A percentile compares a stretch with the other conserved stretches of the same genome.
These are phyloP conservation scores for Raddia distichophylla DNA, from an alignment of 176 grass and related monocot genomes.

Conservation along the genomic window DNA sequence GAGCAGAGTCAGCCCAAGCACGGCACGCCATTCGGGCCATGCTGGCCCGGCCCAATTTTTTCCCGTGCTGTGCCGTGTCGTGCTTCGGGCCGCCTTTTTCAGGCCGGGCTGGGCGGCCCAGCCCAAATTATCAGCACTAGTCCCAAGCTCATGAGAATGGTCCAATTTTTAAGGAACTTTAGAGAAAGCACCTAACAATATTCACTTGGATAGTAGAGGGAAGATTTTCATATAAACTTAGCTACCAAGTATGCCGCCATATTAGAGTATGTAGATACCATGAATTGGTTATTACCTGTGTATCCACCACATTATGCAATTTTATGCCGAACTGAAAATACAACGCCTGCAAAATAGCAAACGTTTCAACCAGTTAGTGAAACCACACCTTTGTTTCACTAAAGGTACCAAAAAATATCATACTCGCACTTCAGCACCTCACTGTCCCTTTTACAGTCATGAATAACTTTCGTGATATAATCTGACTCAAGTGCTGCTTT, in stretches of 20 bases:
- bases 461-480: conserved; percentile 89
- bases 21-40: too few relatives aligned
- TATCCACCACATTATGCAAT: conserved; percentile 95
- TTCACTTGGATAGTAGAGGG: background rate
- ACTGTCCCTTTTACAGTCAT: conserved; percentile 98
- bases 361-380: conserved; percentile 22
- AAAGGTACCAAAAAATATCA: conserved; percentile 13
- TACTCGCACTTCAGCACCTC: conserved; percentile 59
- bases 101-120: too few relatives aligned
- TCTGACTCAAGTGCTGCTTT: conserved; percentile 88
- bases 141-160: conserved; percentile 30
- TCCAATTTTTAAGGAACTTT: conserved; percentile 1
- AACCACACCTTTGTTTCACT: background rate
- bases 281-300: conserved; percentile 70
- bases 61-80: too few relatives aligned
- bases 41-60: too few relatives aligned
- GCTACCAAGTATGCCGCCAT: background rate
- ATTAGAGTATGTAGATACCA: conserved; percentile 1
- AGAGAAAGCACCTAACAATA: conserved; percentile 8
- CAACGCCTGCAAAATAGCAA: conserved; percentile 74
- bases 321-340: conserved; percentile 98
- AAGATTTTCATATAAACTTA: conserved; percentile 16
- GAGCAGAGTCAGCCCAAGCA: too few relatives aligned
- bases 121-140: too few relatives aligned
- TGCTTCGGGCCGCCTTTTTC: too few relatives aligned